A percentile compares a stretch with the other conserved stretches of the same genome.
Conservation (phyloP, 140 eudicot genomes). For the Bidens hawaiensis region DNA sequence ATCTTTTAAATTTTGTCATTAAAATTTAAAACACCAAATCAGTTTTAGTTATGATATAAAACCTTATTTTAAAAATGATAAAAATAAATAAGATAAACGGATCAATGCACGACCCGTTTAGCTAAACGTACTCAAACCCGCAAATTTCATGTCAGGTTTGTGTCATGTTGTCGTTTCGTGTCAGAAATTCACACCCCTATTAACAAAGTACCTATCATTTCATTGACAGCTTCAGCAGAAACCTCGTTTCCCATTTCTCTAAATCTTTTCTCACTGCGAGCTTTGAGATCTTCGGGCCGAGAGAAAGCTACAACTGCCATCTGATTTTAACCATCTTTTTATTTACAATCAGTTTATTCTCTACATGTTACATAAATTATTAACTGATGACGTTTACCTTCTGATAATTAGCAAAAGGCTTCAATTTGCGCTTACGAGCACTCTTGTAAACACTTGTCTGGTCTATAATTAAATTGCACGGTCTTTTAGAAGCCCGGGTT, state of each 20-base stretch:
- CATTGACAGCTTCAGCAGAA: slow-evolving; percentile 50
- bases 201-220: slow-evolving; percentile 55
- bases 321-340: slow-evolving; percentile 28
- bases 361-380: slow-evolving; percentile 1
- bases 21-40: too few relatives aligned
- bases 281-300: slow-evolving; percentile 47
- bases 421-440: slow-evolving; percentile 66
- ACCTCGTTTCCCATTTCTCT: slow-evolving; percentile 66
- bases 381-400: slow-evolving; percentile 36
- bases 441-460: slow-evolving; percentile 70
- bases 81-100: too few relatives aligned
- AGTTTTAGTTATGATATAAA: too few relatives aligned
- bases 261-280: slow-evolving; percentile 57
- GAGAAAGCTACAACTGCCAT: slow-evolving; percentile 72
- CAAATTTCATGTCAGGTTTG: too few relatives aligned
- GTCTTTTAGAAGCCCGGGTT: slow-evolving; percentile 54
- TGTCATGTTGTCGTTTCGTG: too few relatives aligned
- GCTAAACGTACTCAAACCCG: too few relatives aligned
- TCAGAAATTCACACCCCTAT: background rate
- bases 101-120: too few relatives aligned
- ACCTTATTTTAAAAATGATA: too few relatives aligned
- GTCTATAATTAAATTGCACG: slow-evolving; percentile 64
- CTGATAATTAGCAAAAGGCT: slow-evolving; percentile 51
- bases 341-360: slow-evolving; percentile 7
- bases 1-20: too few relatives aligned